Percentiles rank a stretch among this genome's conserved stretches.
These are phyloP conservation scores for Sicyos baderoa DNA, from an alignment of 306 rosid species.

Conservation along the genomic window DNA sequence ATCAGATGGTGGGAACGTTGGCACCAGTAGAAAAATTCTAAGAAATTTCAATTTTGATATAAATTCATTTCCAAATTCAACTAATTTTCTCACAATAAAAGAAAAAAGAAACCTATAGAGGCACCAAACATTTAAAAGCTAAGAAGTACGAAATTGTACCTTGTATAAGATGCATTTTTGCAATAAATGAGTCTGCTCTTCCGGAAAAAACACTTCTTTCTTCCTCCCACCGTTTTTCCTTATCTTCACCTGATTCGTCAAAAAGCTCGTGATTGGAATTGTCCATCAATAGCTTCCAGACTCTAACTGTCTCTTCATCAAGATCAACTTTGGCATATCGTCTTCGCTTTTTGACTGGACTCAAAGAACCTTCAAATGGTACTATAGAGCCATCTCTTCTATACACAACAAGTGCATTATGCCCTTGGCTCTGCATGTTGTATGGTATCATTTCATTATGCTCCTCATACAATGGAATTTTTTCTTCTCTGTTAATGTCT, in stretches of 20 bases:
- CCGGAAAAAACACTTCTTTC: constrained; percentile 28
- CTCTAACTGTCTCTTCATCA: constrained; percentile 80
- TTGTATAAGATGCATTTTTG: constrained; percentile 27
- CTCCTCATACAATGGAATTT: constrained; percentile 28
- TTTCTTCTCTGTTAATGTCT: constrained; percentile 42
- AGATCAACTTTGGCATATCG: constrained; percentile 80
- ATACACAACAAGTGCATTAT: constrained; percentile 35
- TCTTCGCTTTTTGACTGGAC: constrained; percentile 50
- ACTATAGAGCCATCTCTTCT: constrained; percentile 45
- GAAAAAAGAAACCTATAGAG: not conserved
- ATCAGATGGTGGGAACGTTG: not conserved
- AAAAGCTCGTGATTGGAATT: constrained; percentile 69
- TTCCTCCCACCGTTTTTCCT: constrained; percentile 25
- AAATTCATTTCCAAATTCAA: not conserved
- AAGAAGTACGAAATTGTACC: constrained; percentile 21
- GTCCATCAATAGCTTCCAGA: constrained; percentile 77
- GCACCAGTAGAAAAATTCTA: not conserved
- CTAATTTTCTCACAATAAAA: not conserved
- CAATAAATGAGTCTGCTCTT: constrained; percentile 26
- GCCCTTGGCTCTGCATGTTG: constrained; percentile 30
- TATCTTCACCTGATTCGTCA: constrained; percentile 48
- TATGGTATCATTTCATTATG: constrained; percentile 44
- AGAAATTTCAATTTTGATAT: not conserved
- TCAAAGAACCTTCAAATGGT: constrained; percentile 33
- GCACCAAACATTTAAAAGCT: not conserved